Evolutionary conservation across 1,284 basidiomycete species (phyloP), one percentile per base, ranked within the genome.

Genomic region (Amylostereum areolatum): DNA sequence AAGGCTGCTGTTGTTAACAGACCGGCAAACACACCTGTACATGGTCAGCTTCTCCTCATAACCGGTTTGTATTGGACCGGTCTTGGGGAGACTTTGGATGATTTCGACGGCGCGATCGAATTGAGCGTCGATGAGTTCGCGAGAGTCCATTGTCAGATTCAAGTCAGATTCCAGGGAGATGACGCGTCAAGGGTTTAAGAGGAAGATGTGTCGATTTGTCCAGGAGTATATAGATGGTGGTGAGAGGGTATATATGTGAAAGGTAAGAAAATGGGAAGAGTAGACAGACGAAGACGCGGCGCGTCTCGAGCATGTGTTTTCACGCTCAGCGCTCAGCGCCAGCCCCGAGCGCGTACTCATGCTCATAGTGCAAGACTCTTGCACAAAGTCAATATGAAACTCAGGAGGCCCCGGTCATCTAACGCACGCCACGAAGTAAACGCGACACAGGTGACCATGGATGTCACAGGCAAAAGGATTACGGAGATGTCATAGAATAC

Each of bases 21-120:
- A 46, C 45, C 11, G 12, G 34, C 46, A 29, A 12, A 62, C 75
- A 36, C 52, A 87, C 84, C 92, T 92, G 65, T 98, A 98, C 78
- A 98, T 91, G 11, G 85, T 83, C 7, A 98, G 73, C 66, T 98
- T 98, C 66, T 97, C 95, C 59, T 97, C 95, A 66, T 97, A 98
- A 48, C 83, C 91, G 0, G 95, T 97, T 69, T 97, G 94, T 57
- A 97, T 95, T 37, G 94, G 92, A 0, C 96, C 94, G 8, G 86
- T 89, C 73, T 96, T 96, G 1, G 96, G 94, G 24, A 98, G 72
- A 52, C 81, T 68, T 64, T 97, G 95, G 3, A 97, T 88, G 55
- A 97, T 95, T 68, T 95, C 89, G 8, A 97, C 94, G 2, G 94
- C 94, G 44, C 93, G 83, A 70, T 94, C 83, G 68, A 97, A 97